A percentile compares a stretch with the other conserved stretches of the same genome.
These are phyloP conservation scores for Davidsoniella virescens DNA, from an alignment of 2,329 filamentous ascomycete species.

Conservation along the genomic window DNA sequence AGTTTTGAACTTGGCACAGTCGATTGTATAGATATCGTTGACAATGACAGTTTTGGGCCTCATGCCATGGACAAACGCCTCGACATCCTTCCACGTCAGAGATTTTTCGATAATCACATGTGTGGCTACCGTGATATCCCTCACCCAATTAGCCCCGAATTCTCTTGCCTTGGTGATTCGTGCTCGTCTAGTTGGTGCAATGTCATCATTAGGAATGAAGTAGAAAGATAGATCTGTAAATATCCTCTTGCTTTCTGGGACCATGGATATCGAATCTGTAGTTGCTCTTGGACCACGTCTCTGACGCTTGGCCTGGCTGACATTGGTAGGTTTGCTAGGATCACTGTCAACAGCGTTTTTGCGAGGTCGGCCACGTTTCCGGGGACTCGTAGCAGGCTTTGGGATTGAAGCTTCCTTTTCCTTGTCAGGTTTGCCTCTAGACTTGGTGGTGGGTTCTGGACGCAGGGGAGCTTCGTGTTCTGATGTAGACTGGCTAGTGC, in stretches of 20 bases:
- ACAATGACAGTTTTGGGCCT: conserved; percentile 33
- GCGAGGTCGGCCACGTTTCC: neutral
- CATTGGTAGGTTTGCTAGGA: neutral
- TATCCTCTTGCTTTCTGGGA: conserved; percentile 37
- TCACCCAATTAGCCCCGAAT: conserved; percentile 58
- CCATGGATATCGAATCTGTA: neutral
- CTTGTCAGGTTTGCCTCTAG: neutral
- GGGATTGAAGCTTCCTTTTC: neutral
- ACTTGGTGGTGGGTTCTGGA: too few species aligned
- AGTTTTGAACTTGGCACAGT: conserved; percentile 44
- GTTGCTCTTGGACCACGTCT: conserved; percentile 21
- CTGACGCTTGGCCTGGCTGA: conserved; percentile 15
- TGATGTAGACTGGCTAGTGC: too few species aligned
- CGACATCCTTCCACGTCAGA: conserved; percentile 47
- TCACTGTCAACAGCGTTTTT: neutral
- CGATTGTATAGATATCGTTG: conserved; percentile 50
- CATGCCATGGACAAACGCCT: conserved; percentile 25
- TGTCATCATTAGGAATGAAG: conserved; percentile 70
- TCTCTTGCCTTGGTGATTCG: conserved; percentile 62
- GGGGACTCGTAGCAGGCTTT: neutral
- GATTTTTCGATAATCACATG: conserved; percentile 66
- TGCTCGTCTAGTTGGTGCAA: conserved; percentile 46
- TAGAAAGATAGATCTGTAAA: conserved; percentile 49
- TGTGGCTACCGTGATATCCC: conserved; percentile 43
- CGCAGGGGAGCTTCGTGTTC: neutral